Base-by-base conservation (phyloP, 441 rosid species). In the Eruca vesicaria region DNA sequence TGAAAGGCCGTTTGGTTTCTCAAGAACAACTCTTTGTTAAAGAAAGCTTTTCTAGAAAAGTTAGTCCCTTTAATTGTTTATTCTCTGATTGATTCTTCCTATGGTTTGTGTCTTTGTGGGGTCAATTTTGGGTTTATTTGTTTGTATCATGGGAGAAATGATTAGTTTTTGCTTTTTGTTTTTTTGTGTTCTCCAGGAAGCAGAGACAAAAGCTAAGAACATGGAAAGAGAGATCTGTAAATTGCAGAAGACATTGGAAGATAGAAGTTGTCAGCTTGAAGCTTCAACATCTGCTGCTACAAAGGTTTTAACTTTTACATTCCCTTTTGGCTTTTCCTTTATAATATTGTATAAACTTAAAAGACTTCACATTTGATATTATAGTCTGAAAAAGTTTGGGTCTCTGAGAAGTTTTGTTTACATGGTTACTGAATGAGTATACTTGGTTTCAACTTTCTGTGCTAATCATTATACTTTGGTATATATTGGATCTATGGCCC, bases 11-110 rank as follows among this genome's bases (percentile, higher is more conserved):
- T 68, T 89, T 92, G 83, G 87, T 97, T 52, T 86, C 87, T 26
- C 90, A 89, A 78, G 93, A 93, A 66, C 93, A 93, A 61, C 84
- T 80, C 14, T 89, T 87, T 84, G 85, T 80, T 63, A 86, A 83
- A 75, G 97, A 96, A 86, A 78, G 93, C 75, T 64, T 86, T 38
- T 81, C 85, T 28, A 84, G 98, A 86, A 85, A 92, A 94, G 99
- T 77, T 50, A 6, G 18, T 1, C 14, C 63, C 4, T 38, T 32
- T n/a, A n/a, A n/a, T n/a, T 64, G 31, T 64, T 41, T 64, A 64
- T 41, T 64, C 35, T 23, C 68, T 9, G 12, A 58, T 50, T 71
- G 68, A 50, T 71, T 60, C 63, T 65, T 60, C 11, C 67, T 21
- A 12, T 21, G 48, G 48, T 19, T 35, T 48, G 67, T 55, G 60